Evolutionary conservation across 2,329 filamentous ascomycete species (phyloP).

Genomic region (Zasmidium cellare): DNA sequence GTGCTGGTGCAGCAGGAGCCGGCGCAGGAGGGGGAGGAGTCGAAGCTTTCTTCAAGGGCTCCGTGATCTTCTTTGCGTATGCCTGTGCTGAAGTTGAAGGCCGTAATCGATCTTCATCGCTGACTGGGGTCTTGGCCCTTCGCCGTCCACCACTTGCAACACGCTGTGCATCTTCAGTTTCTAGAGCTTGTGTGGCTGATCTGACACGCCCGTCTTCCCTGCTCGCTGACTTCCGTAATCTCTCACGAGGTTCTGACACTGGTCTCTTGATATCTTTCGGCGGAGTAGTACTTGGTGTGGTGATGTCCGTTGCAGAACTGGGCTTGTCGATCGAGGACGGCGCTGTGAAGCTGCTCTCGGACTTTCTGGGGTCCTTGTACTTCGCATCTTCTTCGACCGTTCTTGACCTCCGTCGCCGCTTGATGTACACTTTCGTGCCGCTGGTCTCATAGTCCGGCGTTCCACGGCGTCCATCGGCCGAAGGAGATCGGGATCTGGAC

Average conservation of each 20-base stretch:
- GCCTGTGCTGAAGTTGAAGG: constrained; percentile 22
- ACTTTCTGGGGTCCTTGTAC: constrained; percentile 18
- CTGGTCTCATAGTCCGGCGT: constrained; percentile 33
- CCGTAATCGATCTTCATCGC: constrained; percentile 8
- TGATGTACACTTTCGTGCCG: constrained; percentile 36
- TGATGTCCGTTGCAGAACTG: constrained; percentile 33
- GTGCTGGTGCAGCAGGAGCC: constrained; percentile 20
- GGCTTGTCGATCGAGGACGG: constrained; percentile 30
- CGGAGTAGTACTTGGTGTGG: constrained; percentile 27
- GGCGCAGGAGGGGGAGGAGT: constrained; percentile 19
- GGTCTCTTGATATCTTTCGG: constrained; percentile 9
- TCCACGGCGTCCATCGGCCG: constrained; percentile 21
- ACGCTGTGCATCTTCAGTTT: constrained; percentile 9
- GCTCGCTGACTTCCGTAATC: constrained; percentile 9
- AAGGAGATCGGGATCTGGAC: constrained; percentile 26
- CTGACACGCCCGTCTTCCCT: constrained; percentile 11
- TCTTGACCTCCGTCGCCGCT: constrained; percentile 27
- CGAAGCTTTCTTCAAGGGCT: constrained; percentile 18
- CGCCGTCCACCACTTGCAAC: constrained; percentile 11
- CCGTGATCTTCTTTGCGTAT: constrained; percentile 24
- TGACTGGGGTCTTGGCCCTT: constrained; percentile 14
- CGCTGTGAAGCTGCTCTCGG: constrained; percentile 31
- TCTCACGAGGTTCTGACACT: constrained; percentile 22
- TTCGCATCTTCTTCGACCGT: constrained; percentile 11
- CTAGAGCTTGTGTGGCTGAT: constrained; percentile 12